phyloP scores from a whole-genome alignment of 371 early-diverging fungal species.

The Entomophthora muscae region DNA sequence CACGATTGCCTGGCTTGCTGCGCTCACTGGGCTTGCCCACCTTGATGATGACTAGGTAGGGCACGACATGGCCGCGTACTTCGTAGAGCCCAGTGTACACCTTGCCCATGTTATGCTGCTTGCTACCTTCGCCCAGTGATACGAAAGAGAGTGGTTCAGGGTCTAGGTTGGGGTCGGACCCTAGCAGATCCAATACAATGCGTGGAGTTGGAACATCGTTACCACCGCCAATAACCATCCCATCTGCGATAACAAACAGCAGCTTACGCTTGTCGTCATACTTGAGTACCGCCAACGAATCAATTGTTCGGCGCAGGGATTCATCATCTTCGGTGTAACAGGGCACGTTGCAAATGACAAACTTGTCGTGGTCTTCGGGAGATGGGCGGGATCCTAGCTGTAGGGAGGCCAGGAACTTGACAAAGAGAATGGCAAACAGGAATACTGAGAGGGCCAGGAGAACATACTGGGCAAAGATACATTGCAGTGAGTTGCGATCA shows the following conservation, averaged over 20 bases:
- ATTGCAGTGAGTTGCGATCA: constrained; percentile 59
- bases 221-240: constrained; percentile 84
- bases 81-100: constrained; percentile 95
- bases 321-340: constrained; percentile 93
- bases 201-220: constrained; percentile 94
- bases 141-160: constrained; percentile 84
- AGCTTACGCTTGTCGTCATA: constrained; percentile 91
- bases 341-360: constrained; percentile 80
- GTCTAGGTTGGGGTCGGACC: constrained; percentile 67
- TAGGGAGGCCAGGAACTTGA: constrained; percentile 88
- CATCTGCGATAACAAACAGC: constrained; percentile 74
- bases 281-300: constrained; percentile 69
- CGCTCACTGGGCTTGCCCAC: constrained; percentile 63
- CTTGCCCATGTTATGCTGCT: constrained; percentile 88
- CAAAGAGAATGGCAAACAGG: constrained; percentile 61
- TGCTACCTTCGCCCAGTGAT: constrained; percentile 75
- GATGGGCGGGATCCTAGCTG: constrained; percentile 66
- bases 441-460: constrained; percentile 57
- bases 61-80: constrained; percentile 66
- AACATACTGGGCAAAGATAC: constrained; percentile 74
- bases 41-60: constrained; percentile 89
- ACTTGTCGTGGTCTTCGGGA: constrained; percentile 68
- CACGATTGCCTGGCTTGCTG: constrained; percentile 85
- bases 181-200: constrained; percentile 85
- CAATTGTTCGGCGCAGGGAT: constrained; percentile 73